Evolutionary conservation across 192 early-diverging fungal species (phyloP), one percentile per base, ranked within the genome.

Genomic region (Coemansia sp.): DNA sequence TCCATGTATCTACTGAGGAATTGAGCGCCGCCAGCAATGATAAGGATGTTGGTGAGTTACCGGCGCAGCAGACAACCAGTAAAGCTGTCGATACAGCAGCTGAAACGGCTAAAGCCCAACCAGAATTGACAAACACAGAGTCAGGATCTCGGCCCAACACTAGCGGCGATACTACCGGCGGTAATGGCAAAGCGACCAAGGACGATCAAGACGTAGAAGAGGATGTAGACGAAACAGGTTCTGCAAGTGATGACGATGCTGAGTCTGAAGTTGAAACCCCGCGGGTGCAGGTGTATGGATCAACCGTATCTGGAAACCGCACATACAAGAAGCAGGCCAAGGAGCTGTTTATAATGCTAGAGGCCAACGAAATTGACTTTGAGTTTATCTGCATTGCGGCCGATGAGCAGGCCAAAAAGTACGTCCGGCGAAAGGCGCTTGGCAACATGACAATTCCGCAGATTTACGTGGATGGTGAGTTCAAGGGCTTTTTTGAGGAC

Each of bases 381-480:
- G 81, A 82, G 52, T 85, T 81, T 49, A 72, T 83, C 11, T 76
- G 79, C 60, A 70, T 83, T 38, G 84, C 84, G 1, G 72, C 71
- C 0, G 78, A 85, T 65, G 78, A 85, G 56, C 39, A 68, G 41
- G 84, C 81, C 11, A 85, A 85, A 47, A 59, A 59, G 57, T 83
- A 81, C 38, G 60, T 85, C 72, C 71, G 75, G 66, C 62, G 76
- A 52, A 85, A 85, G 72, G 63, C 78, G 35, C 62, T 68, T 9
- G 78, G 75, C 11, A 76, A 78, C 43, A 84, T 73, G 75, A 71
- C 72, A 0, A 76, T 83, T 53, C 84, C 84, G 11, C 77, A 80
- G 67, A 47, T 85, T 1, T 81, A 71, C 55, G 82, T 83, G 35
- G 80, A 85, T 17, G 81, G 78, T 54, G 81, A 85, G 50, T 66